phyloP scores from a whole-genome alignment of 441 rosid genomes.

The Daphne laureola region DNA sequence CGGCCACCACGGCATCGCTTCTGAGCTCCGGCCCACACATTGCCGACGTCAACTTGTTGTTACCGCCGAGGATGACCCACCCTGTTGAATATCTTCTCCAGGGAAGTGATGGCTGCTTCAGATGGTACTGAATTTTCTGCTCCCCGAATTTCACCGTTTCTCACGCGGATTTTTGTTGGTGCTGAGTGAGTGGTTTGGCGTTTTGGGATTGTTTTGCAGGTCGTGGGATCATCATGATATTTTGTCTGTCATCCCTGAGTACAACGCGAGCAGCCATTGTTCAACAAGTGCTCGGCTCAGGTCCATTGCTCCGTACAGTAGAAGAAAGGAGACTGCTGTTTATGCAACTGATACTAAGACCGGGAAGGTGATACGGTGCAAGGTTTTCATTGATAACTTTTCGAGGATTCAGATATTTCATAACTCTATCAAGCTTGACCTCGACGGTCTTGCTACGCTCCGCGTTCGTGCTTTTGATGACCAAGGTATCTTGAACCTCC shows the following conservation, averaged over 20 bases:
- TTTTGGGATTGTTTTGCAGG: conserved; percentile 39
- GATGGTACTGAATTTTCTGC: conserved; percentile 41
- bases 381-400: conserved; percentile 87
- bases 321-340: conserved; percentile 90
- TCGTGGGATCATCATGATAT: conserved; percentile 98
- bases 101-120: conserved; percentile 97
- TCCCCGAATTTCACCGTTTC: not conserved
- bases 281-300: conserved; percentile 79
- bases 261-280: conserved; percentile 70
- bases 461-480: conserved; percentile 80
- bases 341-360: conserved; percentile 79
- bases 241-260: conserved; percentile 78
- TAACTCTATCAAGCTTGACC: conserved; percentile 83
- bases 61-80: conserved; percentile 89
- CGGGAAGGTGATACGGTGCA: conserved; percentile 92
- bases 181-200: not conserved
- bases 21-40: conserved; percentile 76
- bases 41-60: conserved; percentile 80
- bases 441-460: conserved; percentile 94
- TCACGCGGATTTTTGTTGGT: not conserved
- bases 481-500: conserved; percentile 43
- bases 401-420: conserved; percentile 93
- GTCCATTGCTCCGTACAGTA: conserved; percentile 68
- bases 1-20: conserved; percentile 28
- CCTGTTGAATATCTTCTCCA: conserved; percentile 90